Percentiles rank a stretch among this genome's conserved stretches.
Evolutionary conservation across 495 filamentous ascomycete genomes (phyloP).

Genomic region (Aspergillus kassunensis): DNA sequence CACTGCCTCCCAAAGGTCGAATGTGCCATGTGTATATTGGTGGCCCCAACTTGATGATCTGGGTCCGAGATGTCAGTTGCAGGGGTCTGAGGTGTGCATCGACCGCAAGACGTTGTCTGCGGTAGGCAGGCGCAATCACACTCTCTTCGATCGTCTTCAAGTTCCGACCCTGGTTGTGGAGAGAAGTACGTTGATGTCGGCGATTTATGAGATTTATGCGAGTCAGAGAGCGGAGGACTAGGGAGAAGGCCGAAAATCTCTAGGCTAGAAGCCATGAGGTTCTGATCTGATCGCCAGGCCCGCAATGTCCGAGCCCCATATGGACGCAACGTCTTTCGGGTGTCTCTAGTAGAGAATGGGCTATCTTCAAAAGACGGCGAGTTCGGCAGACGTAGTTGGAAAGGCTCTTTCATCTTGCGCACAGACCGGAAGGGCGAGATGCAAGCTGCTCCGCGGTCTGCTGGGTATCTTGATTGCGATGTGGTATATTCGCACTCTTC

Average conservation of each 20-base stretch:
- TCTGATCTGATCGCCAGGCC: conserved; percentile 43
- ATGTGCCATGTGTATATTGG: conserved; percentile 40
- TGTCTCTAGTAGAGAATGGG: conserved; percentile 16
- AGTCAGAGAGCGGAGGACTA: conserved; percentile 42
- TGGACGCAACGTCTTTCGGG: conserved; percentile 14
- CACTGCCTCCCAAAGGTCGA: conserved; percentile 33
- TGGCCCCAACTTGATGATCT: conserved; percentile 16
- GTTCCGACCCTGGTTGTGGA: conserved; percentile 15
- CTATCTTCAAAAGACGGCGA: conserved; percentile 33
- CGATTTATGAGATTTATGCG: conserved; percentile 25
- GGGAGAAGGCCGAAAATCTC: conserved; percentile 40
- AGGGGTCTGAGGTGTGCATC: conserved; percentile 15
- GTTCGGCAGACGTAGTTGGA: conserved; percentile 37
- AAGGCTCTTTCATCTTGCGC: conserved; percentile 45
- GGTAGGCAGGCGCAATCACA: conserved; percentile 1
- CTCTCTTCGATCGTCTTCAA: conserved; percentile 11
- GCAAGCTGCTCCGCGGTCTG: conserved; percentile 24
- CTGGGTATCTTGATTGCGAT: conserved; percentile 23
- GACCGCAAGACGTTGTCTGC: conserved; percentile 8
- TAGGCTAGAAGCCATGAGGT: conserved; percentile 30
- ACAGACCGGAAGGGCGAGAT: conserved; percentile 46
- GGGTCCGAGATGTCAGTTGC: conserved; percentile 6
- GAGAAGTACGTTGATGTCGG: conserved; percentile 35
- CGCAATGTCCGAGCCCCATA: conserved; percentile 28
- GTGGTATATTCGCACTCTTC: conserved; percentile 30